Base-by-base conservation (phyloP, 495 filamentous ascomycete species). In the Cercophora newfieldiana region DNA sequence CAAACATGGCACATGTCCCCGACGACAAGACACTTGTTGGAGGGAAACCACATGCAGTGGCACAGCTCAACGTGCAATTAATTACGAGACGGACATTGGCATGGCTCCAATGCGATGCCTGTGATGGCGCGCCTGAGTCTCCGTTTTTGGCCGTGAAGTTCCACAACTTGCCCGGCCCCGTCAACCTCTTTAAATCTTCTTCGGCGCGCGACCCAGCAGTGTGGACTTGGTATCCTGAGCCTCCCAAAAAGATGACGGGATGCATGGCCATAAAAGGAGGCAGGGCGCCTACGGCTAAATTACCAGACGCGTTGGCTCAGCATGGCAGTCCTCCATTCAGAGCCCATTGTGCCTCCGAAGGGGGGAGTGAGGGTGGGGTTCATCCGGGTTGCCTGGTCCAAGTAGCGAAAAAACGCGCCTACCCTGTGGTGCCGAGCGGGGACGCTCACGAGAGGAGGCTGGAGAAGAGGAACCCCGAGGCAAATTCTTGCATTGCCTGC, bases 201-300 rank as follows among this genome's bases (percentile, higher is more conserved):
- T 22, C 29, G 19, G 29, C 22, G n/a, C 21, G 21, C 24, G 10
- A 10, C 22, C 33, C 22, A 16, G 30, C 30, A 31, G 57, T n/a
- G 57, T 60, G 57, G 57, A n/a, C 8, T 33, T 22, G 56, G 56
- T 57, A 57, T 57, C 54, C 22, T 1, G 22, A 53, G 50, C 21
- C 21, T 22, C 2, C n/a, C 50, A 53, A 24, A 31, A 33, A 14
- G 16, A 14, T 1, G 22, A 22, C 12, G 30, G 33, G 57, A 24
- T 60, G 57, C 10, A 5, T 24, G 24, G 57, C 22, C 16, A 29
- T n/a, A 50, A 31, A 50, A 19, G 37, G 12, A 29, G 30, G 59
- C 44, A 61, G 37, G 59, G 59, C 59, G 59, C 44, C 59, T 61
- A 61, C 59, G 59, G 59, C 24, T 61, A 61, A 51, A 61, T 61